Percentiles rank a stretch among this genome's conserved stretches.
Evolutionary conservation across 176 grass and related monocot species (phyloP).

Genomic region (Cymbopogon citratus): DNA sequence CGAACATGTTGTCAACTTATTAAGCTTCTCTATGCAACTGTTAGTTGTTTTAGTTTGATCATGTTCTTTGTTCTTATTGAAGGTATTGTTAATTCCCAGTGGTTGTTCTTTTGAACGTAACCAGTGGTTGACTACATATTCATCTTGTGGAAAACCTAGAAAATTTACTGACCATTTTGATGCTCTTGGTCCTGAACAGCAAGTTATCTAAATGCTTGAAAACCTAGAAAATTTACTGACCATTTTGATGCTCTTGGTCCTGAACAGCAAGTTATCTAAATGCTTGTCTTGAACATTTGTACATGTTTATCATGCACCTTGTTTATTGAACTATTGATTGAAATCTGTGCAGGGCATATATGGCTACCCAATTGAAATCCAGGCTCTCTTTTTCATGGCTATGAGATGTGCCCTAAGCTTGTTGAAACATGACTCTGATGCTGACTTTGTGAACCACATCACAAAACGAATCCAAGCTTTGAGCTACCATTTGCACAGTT

Average conservation of each 20-base stretch:
- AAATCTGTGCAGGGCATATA: conserved; percentile 64
- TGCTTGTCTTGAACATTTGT: conserved; percentile 9
- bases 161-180: not conserved
- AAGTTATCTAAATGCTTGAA: conserved; percentile 13
- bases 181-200: not conserved
- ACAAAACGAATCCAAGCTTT: conserved; percentile 63
- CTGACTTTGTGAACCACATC: conserved; percentile 46
- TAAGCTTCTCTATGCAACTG: too few species aligned
- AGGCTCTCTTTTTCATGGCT: conserved; percentile 75
- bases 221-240: not conserved
- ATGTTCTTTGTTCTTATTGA: too few species aligned
- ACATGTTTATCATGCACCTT: not conserved
- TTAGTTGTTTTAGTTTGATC: too few species aligned
- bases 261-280: conserved; percentile 8
- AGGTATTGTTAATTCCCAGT: too few species aligned
- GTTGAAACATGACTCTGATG: conserved; percentile 39
- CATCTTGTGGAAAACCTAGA: not conserved
- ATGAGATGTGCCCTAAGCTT: conserved; percentile 48
- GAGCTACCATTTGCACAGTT: conserved; percentile 68
- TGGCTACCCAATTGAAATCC: conserved; percentile 85
- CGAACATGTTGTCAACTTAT: too few species aligned
- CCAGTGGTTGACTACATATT: conserved; percentile 14
- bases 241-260: not conserved
- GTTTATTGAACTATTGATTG: not conserved
- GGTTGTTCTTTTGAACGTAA: not conserved